Evolutionary conservation across 2,329 filamentous ascomycete genomes (phyloP), one percentile per base, ranked within the genome.

Genomic region (Orbilia javanica): DNA sequence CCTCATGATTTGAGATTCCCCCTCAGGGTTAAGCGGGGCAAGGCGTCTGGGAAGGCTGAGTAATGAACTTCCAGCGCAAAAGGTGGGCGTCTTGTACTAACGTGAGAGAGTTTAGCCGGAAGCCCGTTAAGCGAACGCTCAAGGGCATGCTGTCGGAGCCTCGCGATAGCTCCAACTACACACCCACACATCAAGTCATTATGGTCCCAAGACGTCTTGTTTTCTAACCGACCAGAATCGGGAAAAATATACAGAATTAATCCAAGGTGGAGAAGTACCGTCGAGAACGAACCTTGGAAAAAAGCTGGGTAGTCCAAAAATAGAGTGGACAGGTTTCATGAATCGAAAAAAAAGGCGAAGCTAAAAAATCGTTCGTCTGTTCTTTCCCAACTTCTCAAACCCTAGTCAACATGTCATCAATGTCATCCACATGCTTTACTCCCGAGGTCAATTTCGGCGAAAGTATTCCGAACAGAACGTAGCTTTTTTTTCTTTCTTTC

Each of bases 1-100:
- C 65, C 66, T 77, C 57, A 77, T 77, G 66, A 77, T 77, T 77
- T 77, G 72, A 77, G 72, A 70, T 77, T 50, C 18, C 39, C 55
- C 11, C 29, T 25, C 65, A 65, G 48, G 72, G 72, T 57, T 60
- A 39, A 77, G 66, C 65, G 65, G 65, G 42, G 13, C 44, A 65
- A 53, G 25, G 29, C 70, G 60, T 74, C 62, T 74, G 70, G 66
- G 63, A 67, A 74, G 72, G 72, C 72, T 76, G 72, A 76, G 72
- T 76, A 69, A 69, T 76, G 63, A 46, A 46, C 10, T n/a, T 73
- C 36, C n/a, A 53, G 29, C 29, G 15, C 18, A 34, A 25, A 46
- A n/a, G 7, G 8, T 39, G 11, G n/a, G n/a, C 31, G 5, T 20
- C 5, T 20, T 31, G 25, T 13, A 44, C 46, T 62, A 70, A 70